Base-by-base conservation (phyloP, 2,329 filamentous ascomycete genomes). In the Mycosphaerella sp. region DNA sequence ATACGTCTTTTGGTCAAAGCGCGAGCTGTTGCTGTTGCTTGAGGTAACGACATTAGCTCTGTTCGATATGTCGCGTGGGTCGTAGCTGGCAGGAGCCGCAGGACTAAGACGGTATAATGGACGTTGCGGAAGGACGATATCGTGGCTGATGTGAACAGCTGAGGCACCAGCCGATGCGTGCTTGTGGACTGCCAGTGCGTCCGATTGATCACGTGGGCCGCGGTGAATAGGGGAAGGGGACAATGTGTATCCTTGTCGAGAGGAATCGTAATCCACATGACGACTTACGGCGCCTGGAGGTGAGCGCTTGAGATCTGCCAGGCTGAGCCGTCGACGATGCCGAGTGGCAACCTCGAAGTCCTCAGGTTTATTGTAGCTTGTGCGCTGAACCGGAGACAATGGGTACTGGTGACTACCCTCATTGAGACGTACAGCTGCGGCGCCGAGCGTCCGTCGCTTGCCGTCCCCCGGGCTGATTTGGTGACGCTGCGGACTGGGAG, bases 1-100 rank as follows among this genome's bases (percentile, higher is more conserved):
- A 40, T 50, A 50, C 9, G 47, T 37, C 34, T 50, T 50, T 12
- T 44, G 47, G 10, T 44, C 40, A 21, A 40, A 43, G 32, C 34
- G 30, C 2, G 41, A 44, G 36, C 37, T 48, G 47, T n/a, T 28
- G 36, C 37, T 48, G 47, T n/a, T 28, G 12, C 12, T 42, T 12
- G 46, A 42, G 6, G 25, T 10, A 16, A 28, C 46, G 36, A 39
- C 36, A 43, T 25, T 1, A 17, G 30, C 17, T 28, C 30, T 34
- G n/a, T 43, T 32, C 8, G 39, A 49, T 4, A 13, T 27, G 9
- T 6, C 36, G 34, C 44, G 44, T 13, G 35, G 7, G 2, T 47
- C 14, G 7, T 36, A 18, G 7, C 21, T 4, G 21, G 2, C 0
- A 25, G 7, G 4, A 1, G 21, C 21, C 21, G 3, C 21, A 25